Conservation (phyloP, 306 rosid genomes). For the Luffa aegyptiaca region DNA sequence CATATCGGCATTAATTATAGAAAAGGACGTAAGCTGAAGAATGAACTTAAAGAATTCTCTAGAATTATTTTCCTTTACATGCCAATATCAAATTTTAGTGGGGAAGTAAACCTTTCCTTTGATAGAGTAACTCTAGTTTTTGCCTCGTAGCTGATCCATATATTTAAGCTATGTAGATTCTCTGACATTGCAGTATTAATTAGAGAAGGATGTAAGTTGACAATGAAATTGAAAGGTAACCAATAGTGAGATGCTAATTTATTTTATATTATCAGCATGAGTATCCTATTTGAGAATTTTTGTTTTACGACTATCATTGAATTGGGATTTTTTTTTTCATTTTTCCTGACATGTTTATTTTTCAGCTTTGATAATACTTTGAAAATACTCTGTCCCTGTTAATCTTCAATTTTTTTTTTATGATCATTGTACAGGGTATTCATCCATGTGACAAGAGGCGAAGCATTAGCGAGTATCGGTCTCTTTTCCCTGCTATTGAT, state of each 20-base stretch:
- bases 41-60: not conserved
- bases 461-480: constrained; percentile 50
- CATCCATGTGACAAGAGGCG: constrained; percentile 94
- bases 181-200: not conserved
- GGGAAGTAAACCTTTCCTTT: not conserved
- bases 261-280: not conserved
- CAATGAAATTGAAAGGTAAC: not conserved
- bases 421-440: constrained; percentile 52
- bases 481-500: constrained; percentile 83
- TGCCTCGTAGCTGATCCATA: not conserved
- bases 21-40: not conserved
- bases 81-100: not conserved
- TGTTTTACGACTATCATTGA: not conserved
- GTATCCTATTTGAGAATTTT: not conserved
- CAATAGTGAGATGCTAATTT: not conserved
- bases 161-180: not conserved
- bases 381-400: not conserved
- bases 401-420: not conserved
- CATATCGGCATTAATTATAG: not conserved
- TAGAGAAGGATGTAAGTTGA: not conserved
- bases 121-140: not conserved
- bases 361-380: not conserved
- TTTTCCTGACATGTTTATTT: not conserved
- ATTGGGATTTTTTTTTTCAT: not conserved
- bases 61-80: not conserved